These are phyloP conservation scores for rapeseed (Brassica napus) DNA, from an alignment of 345 rosid genomes.

Conservation along the genomic window Da-Ae NC_063438.1:2845001-2845500, in stretches of 20 bases:
- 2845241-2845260: background rate
- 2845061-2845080: no score
- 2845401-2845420: slow-evolving; percentile 32
- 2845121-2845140: no score
- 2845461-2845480: slow-evolving; percentile 23
- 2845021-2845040: no score
- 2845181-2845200: no score
- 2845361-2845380: slow-evolving; percentile 11
- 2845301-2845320: no score
- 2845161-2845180: no score
- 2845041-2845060: no score
- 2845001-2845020: no score
- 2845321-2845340: no score
- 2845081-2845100: no score
- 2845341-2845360: background rate
- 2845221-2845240: background rate
- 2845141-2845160: background rate
- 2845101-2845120: no score
- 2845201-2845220: background rate
- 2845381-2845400: slow-evolving; percentile 37
- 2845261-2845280: background rate
- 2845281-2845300: background rate
- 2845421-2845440: slow-evolving; percentile 36
- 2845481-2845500: slow-evolving; percentile 32
- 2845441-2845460: slow-evolving; percentile 31